phyloP scores from a whole-genome alignment of 805 yeast genomes.

The Wickerhamomyces subpelliculosus region DNA sequence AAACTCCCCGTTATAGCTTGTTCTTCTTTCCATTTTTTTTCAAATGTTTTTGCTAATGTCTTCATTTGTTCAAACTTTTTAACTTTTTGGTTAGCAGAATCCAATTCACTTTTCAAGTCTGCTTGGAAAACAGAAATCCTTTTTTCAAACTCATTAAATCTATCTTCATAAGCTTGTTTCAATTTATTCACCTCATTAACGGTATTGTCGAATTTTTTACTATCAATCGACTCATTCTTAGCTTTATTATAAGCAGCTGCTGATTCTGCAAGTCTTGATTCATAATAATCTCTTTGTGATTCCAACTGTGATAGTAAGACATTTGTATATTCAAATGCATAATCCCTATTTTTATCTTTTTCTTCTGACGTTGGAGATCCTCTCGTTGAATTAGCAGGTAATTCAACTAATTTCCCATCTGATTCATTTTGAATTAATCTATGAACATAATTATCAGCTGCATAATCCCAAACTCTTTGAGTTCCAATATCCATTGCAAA shows the following conservation, averaged over 20 bases:
- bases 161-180: background rate
- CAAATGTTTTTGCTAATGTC: conserved; percentile 21
- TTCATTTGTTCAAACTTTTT: conserved; percentile 14
- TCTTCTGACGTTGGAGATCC: conserved; percentile 1
- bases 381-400: conserved; percentile 21
- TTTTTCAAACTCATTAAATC: too few species aligned
- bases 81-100: background rate
- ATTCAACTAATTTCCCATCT: conserved; percentile 86
- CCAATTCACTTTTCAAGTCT: background rate
- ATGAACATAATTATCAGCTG: conserved; percentile 87
- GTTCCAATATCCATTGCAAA: conserved; percentile 83
- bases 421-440: conserved; percentile 75
- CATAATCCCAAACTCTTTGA: conserved; percentile 92
- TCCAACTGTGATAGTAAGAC: conserved; percentile 74
- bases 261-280: conserved; percentile 36
- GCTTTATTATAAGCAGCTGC: conserved; percentile 11
- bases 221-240: conserved; percentile 5
- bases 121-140: too few species aligned
- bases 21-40: conserved; percentile 39
- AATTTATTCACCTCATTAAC: too few species aligned
- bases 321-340: conserved; percentile 76
- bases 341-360: conserved; percentile 42
- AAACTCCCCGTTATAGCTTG: conserved; percentile 36
- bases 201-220: background rate
- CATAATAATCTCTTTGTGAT: conserved; percentile 80